These are phyloP conservation scores for Acer yangbiense DNA, from an alignment of 345 rosid species.

Conservation along the genomic window DNA sequence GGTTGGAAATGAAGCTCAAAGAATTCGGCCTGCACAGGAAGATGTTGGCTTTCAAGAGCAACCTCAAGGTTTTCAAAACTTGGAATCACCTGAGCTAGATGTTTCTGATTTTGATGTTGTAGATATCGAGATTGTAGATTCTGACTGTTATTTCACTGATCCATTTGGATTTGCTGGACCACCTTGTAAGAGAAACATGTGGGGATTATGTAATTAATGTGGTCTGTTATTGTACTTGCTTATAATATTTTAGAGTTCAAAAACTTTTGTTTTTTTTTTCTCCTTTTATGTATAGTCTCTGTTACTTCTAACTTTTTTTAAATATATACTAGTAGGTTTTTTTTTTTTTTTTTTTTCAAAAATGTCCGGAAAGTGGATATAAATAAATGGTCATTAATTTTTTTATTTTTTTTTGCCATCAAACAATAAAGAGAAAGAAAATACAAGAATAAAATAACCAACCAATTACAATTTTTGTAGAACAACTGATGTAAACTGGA, in stretches of 20 bases:
- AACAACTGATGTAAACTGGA: constrained; percentile 15
- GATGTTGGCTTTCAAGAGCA: no score
- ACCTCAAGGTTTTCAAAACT: no score
- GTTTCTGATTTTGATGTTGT: no score
- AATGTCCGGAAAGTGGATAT: no score
- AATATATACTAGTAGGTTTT: no score
- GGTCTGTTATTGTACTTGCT: background rate
- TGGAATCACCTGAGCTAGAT: no score
- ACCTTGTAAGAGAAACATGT: background rate
- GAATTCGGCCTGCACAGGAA: background rate
- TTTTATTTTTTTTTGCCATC: background rate
- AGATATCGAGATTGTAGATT: background rate
- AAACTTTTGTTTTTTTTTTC: no score
- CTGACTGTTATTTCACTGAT: background rate
- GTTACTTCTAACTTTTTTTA: no score
- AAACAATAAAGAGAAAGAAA: constrained; percentile 10
- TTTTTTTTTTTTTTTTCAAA: no score
- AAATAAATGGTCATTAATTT: background rate
- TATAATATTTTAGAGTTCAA: no score
- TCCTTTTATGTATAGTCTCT: no score
- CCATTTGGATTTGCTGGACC: background rate
- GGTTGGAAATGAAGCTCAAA: background rate
- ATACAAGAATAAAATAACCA: constrained; percentile 20
- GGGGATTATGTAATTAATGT: background rate
- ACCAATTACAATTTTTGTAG: constrained; percentile 26